Evolutionary conservation across 2,329 filamentous ascomycete genomes (phyloP).

Genomic region (Nectriaceae sp.): DNA sequence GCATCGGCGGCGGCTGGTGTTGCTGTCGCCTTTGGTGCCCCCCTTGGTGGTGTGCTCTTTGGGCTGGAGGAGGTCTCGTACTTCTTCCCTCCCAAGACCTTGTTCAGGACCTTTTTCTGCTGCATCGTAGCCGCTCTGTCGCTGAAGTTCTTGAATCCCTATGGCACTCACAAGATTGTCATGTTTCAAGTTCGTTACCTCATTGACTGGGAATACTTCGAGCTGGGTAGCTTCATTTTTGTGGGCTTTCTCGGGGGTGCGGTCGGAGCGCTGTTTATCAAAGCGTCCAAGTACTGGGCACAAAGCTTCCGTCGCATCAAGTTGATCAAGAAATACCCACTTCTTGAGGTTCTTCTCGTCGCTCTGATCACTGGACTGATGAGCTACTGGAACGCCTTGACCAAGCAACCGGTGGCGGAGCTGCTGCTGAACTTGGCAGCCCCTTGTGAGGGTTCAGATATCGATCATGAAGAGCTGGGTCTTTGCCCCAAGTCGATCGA

Average conservation of each 20-base stretch:
- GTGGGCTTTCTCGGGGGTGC: slow-evolving; percentile 84
- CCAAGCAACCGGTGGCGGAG: slow-evolving; percentile 86
- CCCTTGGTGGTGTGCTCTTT: slow-evolving; percentile 84
- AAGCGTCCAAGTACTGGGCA: slow-evolving; percentile 89
- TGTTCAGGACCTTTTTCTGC: slow-evolving; percentile 98
- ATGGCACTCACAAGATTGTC: slow-evolving; percentile 95
- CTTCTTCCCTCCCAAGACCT: slow-evolving; percentile 95
- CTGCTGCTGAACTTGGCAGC: slow-evolving; percentile 87
- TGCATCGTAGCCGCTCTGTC: slow-evolving; percentile 91
- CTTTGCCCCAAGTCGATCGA: slow-evolving; percentile 74
- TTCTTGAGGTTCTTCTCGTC: slow-evolving; percentile 87
- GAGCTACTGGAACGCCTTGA: slow-evolving; percentile 93
- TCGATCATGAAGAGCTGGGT: slow-evolving; percentile 64
- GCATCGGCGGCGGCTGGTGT: slow-evolving; percentile 90
- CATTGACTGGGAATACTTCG: slow-evolving; percentile 91
- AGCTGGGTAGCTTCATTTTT: slow-evolving; percentile 81
- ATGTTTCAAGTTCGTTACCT: slow-evolving; percentile 92
- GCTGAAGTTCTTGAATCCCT: slow-evolving; percentile 93
- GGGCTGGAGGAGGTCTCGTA: slow-evolving; percentile 94
- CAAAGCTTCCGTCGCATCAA: slow-evolving; percentile 80
- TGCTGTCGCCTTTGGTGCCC: slow-evolving; percentile 91
- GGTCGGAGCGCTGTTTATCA: slow-evolving; percentile 91
- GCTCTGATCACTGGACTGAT: slow-evolving; percentile 80
- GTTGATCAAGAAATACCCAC: slow-evolving; percentile 77
- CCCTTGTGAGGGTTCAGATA: slow-evolving; percentile 74